Percentiles rank a stretch among this genome's conserved stretches.
These are phyloP conservation scores for Backusella tarrabulga DNA, from an alignment of 192 early-diverging fungal genomes.

Conservation along the genomic window DNA sequence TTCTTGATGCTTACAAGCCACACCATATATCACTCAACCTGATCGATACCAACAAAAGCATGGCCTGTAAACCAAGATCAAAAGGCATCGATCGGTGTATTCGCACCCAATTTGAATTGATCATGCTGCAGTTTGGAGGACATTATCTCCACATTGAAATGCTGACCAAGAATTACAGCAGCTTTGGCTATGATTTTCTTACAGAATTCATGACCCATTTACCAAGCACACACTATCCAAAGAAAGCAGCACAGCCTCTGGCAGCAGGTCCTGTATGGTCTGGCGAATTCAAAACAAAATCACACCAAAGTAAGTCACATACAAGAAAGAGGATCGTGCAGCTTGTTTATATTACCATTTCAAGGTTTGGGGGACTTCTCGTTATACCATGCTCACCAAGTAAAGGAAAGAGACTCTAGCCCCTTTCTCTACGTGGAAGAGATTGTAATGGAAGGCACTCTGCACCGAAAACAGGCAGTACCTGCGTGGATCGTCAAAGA, in stretches of 20 bases:
- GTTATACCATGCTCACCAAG: not conserved
- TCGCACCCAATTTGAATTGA: not conserved
- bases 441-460: not conserved
- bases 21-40: not conserved
- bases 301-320: not conserved
- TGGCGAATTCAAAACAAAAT: constrained; percentile 12
- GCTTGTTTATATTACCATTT: not conserved
- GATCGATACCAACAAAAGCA: constrained; percentile 2
- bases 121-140: not conserved
- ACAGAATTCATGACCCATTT: not conserved
- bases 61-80: not conserved
- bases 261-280: not conserved
- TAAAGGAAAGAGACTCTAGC: not conserved
- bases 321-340: not conserved
- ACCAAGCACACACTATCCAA: not conserved
- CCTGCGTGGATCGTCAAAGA: constrained; percentile 1
- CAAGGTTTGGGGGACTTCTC: not conserved
- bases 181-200: not conserved
- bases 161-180: not conserved
- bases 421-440: not conserved
- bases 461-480: not conserved
- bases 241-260: not conserved
- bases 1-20: not conserved
- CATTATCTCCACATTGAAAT: not conserved
- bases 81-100: not conserved